Base-by-base conservation (phyloP, 768 basidiomycete genomes). In the Serendipita sp. region DNA sequence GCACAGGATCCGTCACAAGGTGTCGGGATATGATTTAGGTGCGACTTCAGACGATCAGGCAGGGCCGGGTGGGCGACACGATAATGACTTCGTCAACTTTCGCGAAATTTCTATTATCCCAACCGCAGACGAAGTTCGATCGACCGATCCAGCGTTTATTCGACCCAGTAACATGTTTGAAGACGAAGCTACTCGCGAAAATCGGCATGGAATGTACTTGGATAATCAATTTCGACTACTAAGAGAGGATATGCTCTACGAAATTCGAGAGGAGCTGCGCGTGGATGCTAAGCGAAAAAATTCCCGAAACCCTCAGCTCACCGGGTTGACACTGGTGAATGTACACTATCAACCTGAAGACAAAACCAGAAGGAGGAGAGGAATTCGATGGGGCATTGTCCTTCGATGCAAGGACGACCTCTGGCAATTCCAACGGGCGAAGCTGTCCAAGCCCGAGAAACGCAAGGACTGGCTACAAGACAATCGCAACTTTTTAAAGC, bases 171-270 rank as follows among this genome's bases (percentile, higher is more conserved):
- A 73, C 2, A 71, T 74, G 3, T 71, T 82, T 0, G 79, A 80
- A 3, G 78, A 81, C 62, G 74, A 78, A 2, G 68, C 73, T 3
- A 73, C 72, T 0, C 73, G 73, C 31, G 69, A 71, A 1, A 70
- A 68, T 13, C 77, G 81, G 2, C 67, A 75, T 3, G 74, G 78
- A 0, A 74, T 78, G 8, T 78, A 86, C 65, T 74, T 86, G 3
- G 85, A 87, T 66, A 84, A 84, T 60, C 83, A 83, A 62, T 87
- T 83, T 69, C 79, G 86, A 6, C 74, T 87, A 16, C 70, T 85
- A 8, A 73, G 86, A 5, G 85, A 85, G 67, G 84, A 83, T 58
- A 82, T 84, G 80, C 62, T 85, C 2, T 73, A 77, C 64, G 80
- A 83, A 64, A 75, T 85, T 58, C 75, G 75, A 27, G 83, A 85